Conservation (phyloP, 148 eudicot species). For the Selenicereus undatus region DNA sequence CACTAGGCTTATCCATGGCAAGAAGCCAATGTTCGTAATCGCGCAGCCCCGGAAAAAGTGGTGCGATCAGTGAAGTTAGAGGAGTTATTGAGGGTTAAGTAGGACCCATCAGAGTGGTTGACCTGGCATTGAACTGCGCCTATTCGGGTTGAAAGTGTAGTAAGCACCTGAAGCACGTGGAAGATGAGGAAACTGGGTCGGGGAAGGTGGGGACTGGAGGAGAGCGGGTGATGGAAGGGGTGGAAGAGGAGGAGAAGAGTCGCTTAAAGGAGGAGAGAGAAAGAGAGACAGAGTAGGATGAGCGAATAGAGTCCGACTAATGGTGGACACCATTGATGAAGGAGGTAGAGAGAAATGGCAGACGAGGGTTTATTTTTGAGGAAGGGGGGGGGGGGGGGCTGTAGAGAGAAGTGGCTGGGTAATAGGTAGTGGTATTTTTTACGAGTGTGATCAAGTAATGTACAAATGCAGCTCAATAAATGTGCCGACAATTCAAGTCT, state of each 20-base stretch:
- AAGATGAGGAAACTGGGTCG: background rate
- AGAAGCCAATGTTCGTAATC: constrained; percentile 37
- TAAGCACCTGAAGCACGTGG: background rate
- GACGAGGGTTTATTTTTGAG: constrained; percentile 12
- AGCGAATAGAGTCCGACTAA: background rate
- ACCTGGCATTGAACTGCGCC: constrained; percentile 24
- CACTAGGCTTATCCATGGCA: constrained; percentile 35
- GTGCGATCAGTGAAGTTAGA: constrained; percentile 30
- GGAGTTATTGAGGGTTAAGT: constrained; percentile 25
- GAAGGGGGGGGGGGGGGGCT: background rate
- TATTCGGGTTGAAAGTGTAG: constrained; percentile 4
- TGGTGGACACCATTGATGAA: background rate
- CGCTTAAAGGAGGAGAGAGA: constrained; percentile 17
- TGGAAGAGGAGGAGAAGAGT: constrained; percentile 7
- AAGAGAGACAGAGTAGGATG: constrained; percentile 10
- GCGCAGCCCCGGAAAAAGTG: constrained; percentile 33
- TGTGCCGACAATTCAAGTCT: too few relatives aligned
- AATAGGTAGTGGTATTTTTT: too few relatives aligned
- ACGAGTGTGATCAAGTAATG: too few relatives aligned
- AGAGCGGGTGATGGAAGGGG: constrained; percentile 11
- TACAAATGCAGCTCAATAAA: background rate
- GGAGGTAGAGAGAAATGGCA: background rate
- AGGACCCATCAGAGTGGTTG: constrained; percentile 24
- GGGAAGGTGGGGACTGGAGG: constrained; percentile 14
- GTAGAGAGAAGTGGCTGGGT: background rate